Conservation (phyloP, 1,284 basidiomycete species). For the Cutaneotrichosporon cutaneum region DNA sequence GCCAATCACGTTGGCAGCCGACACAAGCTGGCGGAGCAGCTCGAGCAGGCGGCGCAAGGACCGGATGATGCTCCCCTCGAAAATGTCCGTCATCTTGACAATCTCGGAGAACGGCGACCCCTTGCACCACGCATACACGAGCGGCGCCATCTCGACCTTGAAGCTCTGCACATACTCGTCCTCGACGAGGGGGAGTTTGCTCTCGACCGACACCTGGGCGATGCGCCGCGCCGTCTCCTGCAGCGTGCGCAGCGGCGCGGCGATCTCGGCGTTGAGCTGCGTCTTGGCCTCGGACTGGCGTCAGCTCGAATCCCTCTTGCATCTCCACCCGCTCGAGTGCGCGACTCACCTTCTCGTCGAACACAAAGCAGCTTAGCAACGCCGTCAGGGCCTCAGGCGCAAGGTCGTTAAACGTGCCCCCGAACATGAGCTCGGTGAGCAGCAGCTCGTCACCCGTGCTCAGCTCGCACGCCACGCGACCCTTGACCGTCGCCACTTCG, state of each 20-base stretch:
- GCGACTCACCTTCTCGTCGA: slow-evolving; percentile 81
- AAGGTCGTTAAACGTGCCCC: slow-evolving; percentile 89
- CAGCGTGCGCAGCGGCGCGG: slow-evolving; percentile 85
- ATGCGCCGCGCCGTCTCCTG: slow-evolving; percentile 94
- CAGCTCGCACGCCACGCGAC: slow-evolving; percentile 97
- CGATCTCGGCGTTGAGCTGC: slow-evolving; percentile 87
- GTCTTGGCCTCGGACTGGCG: slow-evolving; percentile 79
- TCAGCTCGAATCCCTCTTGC: slow-evolving; percentile 1
- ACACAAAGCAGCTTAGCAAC: slow-evolving; percentile 92
- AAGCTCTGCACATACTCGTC: slow-evolving; percentile 96
- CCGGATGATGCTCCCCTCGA: slow-evolving; percentile 91
- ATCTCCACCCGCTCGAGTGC: no score
- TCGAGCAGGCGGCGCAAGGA: slow-evolving; percentile 93
- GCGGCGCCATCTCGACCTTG: slow-evolving; percentile 98
- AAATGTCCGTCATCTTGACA: slow-evolving; percentile 89
- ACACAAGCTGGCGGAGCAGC: slow-evolving; percentile 89
- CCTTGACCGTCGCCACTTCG: slow-evolving; percentile 98
- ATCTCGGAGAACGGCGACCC: slow-evolving; percentile 96
- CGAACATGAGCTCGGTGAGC: slow-evolving; percentile 96
- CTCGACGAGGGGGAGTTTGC: slow-evolving; percentile 82
- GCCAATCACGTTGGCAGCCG: slow-evolving; percentile 93
- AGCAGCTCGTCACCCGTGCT: slow-evolving; percentile 94
- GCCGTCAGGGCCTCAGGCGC: slow-evolving; percentile 90
- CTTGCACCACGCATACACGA: slow-evolving; percentile 94
- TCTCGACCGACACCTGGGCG: slow-evolving; percentile 92